Conservation (phyloP, 805 yeast genomes). For the Isabelozyma heimii region DNA sequence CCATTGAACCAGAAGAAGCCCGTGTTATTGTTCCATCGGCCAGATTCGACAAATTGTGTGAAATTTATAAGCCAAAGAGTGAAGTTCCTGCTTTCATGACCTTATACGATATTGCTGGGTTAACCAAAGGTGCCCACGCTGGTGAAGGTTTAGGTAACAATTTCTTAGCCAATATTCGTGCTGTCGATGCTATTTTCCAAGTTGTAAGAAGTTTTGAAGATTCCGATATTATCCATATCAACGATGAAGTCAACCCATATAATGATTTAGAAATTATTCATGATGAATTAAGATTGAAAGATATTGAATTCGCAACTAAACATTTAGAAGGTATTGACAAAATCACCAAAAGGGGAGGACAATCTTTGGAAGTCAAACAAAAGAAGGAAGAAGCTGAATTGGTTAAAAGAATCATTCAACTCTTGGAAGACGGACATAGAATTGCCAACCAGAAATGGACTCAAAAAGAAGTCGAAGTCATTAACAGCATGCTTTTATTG, state of each 20-base stretch:
- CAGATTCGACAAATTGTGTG: constrained; percentile 74
- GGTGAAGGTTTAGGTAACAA: constrained; percentile 99
- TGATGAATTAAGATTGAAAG: constrained; percentile 92
- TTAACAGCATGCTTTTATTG: constrained; percentile 81
- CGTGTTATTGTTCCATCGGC: constrained; percentile 91
- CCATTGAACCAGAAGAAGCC: constrained; percentile 98
- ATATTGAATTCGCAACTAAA: constrained; percentile 90
- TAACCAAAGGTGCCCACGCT: constrained; percentile 92
- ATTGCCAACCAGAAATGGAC: constrained; percentile 87
- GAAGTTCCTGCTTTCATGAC: constrained; percentile 91
- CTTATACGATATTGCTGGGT: constrained; percentile 95
- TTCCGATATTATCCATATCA: constrained; percentile 95
- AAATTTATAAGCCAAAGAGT: constrained; percentile 76
- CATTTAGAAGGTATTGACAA: constrained; percentile 73
- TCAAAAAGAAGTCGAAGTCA: constrained; percentile 83
- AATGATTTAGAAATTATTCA: constrained; percentile 91
- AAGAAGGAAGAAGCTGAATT: constrained; percentile 82
- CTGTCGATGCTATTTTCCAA: constrained; percentile 97
- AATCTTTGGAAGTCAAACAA: constrained; percentile 82
- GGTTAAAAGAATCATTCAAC: constrained; percentile 68
- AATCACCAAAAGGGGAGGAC: constrained; percentile 84
- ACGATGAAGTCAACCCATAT: constrained; percentile 87
- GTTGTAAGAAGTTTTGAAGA: constrained; percentile 97
- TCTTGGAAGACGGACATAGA: constrained; percentile 82
- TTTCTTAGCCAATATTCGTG: constrained; percentile 92